A percentile compares a stretch with the other conserved stretches of the same genome.
These are phyloP conservation scores for Fistulifera pelliculosa DNA, from an alignment of 108 stramenopile genomes.

Conservation along the genomic window DNA sequence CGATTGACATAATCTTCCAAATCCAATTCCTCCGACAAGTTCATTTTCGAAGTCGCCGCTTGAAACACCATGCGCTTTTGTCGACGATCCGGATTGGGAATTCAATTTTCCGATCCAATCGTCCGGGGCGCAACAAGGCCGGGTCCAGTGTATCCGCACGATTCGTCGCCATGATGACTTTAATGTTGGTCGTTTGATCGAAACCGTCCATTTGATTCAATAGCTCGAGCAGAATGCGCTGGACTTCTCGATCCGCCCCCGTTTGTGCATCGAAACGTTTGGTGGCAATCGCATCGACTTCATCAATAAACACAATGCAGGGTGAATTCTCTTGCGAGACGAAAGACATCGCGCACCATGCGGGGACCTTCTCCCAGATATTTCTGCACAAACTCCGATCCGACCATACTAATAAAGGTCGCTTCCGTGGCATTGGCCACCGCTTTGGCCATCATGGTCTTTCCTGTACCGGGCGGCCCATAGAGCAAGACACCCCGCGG, in stretches of 20 bases:
- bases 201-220: constrained; percentile 99
- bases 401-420: constrained; percentile 97
- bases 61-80: constrained; percentile 99
- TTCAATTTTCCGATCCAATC: constrained; percentile 99
- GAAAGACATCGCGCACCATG: constrained; percentile 99
- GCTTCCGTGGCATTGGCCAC: constrained; percentile 98
- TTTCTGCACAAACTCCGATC: constrained; percentile 99
- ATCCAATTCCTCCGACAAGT: constrained; percentile 93
- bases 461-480: constrained; percentile 87
- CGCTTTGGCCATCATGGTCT: constrained; percentile 99
- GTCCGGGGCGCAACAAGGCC: constrained; percentile 95
- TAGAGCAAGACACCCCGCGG: constrained; percentile 98
- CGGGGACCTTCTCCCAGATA: constrained; percentile 99
- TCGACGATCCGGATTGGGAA: constrained; percentile 97
- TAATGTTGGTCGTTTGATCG: constrained; percentile 98
- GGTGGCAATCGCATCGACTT: constrained; percentile 98
- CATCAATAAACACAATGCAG: constrained; percentile 97
- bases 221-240: constrained; percentile 96
- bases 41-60: constrained; percentile 97
- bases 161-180: constrained; percentile 99
- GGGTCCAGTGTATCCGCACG: constrained; percentile 98
- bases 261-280: constrained; percentile 99
- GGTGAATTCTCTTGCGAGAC: constrained; percentile 97
- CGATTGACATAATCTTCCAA: constrained; percentile 98
- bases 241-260: constrained; percentile 98